Evolutionary conservation across 1,284 basidiomycete species (phyloP), one percentile per base, ranked within the genome.

Genomic region (Fomitopsis betulina): DNA sequence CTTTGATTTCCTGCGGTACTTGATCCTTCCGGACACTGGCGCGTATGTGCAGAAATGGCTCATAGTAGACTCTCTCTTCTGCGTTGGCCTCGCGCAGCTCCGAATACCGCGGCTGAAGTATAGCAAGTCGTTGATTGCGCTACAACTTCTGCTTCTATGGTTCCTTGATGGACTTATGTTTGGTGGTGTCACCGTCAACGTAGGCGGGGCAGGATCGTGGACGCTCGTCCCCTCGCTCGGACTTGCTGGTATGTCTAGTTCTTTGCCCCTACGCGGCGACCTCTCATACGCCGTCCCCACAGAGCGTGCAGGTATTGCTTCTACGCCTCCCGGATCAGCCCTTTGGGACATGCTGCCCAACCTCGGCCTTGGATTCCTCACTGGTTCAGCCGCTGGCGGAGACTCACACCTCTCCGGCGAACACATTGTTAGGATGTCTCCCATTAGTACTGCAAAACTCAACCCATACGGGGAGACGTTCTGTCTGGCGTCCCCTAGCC

Each of bases 351-450:
- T 79, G 57, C 62, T 87, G 32, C 73, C 77, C 13, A 73, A 76
- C 50, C 68, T 82, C 27, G 77, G 78, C 13, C 79, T 85, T 51
- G 80, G 80, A 35, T 63, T 82, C 12, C 60, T 85, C 33, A 70
- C 79, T 47, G 68, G 67, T 2, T 60, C 64, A 47, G 59, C 60
- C 56, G 75, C 65, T 27, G 79, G 83, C 57, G 73, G 64, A 52
- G 74, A 75, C 57, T 52, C 76, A 1, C 90, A 94, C 69, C 78
- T 96, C n/a, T 81, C 89, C 37, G 93, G 93, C 23, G 90, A 94
- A 72, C 92, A 94, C 68, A 95, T 93, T 2, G 87, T 96, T 55
- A 88, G 89, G 64, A 91, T 94, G 80, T 93, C 93, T 3, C 93
- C 93, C 19, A 91, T 93, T 62, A 89, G 91, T 68, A 95, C 93